These are phyloP conservation scores for Anthracocystis walkeri DNA, from an alignment of 1,284 basidiomycete genomes.

Conservation along the genomic window DNA sequence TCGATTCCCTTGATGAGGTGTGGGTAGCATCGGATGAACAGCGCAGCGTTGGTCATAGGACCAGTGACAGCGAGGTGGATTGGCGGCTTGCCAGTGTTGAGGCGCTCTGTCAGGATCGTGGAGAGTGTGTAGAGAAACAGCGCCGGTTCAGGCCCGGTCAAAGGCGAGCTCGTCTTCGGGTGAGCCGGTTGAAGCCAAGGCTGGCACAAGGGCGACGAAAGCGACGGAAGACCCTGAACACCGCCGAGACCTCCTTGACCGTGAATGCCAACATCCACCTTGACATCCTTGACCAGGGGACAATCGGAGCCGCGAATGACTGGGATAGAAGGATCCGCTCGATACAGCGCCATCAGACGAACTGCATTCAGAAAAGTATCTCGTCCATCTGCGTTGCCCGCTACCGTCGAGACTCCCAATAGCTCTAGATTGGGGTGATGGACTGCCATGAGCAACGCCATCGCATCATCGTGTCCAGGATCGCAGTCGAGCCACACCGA, in stretches of 20 bases:
- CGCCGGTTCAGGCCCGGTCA: conserved; percentile 42
- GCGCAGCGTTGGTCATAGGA: conserved; percentile 62
- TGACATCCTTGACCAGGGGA: conserved; percentile 52
- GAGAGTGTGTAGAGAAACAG: conserved; percentile 54
- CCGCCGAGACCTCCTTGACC: conserved; percentile 62
- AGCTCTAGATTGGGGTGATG: conserved; percentile 51
- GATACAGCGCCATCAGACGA: conserved; percentile 51
- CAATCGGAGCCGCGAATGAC: conserved; percentile 60
- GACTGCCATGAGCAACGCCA: conserved; percentile 59
- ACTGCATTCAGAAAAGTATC: conserved; percentile 60
- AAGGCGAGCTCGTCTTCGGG: conserved; percentile 40
- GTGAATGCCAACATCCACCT: conserved; percentile 58
- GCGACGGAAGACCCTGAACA: conserved; percentile 51
- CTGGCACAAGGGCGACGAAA: conserved; percentile 40
- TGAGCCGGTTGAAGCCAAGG: conserved; percentile 36
- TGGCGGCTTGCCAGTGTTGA: conserved; percentile 35
- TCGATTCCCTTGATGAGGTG: conserved; percentile 53
- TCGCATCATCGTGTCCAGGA: conserved; percentile 64
- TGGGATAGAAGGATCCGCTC: conserved; percentile 40
- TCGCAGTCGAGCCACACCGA: conserved; percentile 62
- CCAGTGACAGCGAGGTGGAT: conserved; percentile 60
- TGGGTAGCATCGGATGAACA: conserved; percentile 57
- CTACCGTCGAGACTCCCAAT: conserved; percentile 60
- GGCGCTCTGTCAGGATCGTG: conserved; percentile 71
- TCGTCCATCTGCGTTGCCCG: conserved; percentile 55